Conservation (phyloP, 2,329 filamentous ascomycete species). For the Alternaria sp. region DNA sequence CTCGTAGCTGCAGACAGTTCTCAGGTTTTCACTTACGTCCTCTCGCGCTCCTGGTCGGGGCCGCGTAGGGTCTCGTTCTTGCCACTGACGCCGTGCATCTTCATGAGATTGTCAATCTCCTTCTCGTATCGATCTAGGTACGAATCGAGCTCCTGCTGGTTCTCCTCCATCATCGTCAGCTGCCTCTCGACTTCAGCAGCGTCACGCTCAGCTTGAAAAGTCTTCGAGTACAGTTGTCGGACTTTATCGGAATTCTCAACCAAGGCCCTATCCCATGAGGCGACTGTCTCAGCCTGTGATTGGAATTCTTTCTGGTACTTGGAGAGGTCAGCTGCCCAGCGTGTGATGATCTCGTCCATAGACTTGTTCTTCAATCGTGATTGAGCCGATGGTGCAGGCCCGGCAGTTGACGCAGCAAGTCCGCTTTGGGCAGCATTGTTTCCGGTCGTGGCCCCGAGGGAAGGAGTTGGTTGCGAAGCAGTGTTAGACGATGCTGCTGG, state of each 20-base stretch:
- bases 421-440: conserved; percentile 43
- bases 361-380: conserved; percentile 97
- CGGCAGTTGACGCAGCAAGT: conserved; percentile 78
- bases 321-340: conserved; percentile 93
- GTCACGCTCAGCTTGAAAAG: conserved; percentile 91
- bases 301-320: conserved; percentile 99
- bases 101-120: conserved; percentile 90
- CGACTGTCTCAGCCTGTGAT: conserved; percentile 84
- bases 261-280: conserved; percentile 88
- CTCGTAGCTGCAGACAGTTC: neutral
- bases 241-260: conserved; percentile 97
- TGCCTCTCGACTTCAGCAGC: conserved; percentile 95
- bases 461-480: conserved; percentile 33
- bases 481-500: conserved; percentile 31
- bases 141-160: conserved; percentile 87
- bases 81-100: conserved; percentile 75
- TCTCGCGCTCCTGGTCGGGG: conserved; percentile 93
- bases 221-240: conserved; percentile 88
- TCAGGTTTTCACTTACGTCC: conserved; percentile 69
- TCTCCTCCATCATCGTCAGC: conserved; percentile 85
- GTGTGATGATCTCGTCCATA: conserved; percentile 98
- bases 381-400: conserved; percentile 79
- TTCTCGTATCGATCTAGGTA: conserved; percentile 92
- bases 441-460: conserved; percentile 26
- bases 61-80: conserved; percentile 78